Evolutionary conservation across 495 filamentous ascomycete species (phyloP), one percentile per base, ranked within the genome.

Genomic region (Halenospora varia): DNA sequence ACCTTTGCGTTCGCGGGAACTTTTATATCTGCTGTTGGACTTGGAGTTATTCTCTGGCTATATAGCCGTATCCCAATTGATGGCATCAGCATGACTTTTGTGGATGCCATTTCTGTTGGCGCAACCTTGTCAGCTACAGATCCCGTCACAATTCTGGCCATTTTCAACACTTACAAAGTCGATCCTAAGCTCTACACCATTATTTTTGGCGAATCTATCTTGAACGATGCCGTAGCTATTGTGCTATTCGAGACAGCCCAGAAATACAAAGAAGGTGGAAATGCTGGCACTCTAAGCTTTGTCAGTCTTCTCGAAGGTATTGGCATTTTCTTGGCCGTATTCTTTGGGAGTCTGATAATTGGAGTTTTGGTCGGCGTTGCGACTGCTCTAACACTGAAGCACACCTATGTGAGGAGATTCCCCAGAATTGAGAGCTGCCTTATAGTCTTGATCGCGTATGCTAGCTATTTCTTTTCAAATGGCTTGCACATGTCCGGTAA

Each of bases 1-100:
- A 96, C 94, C n/a, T 98, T 98, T 69, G 94, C 94, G 10, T 98
- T 98, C 63, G 92, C 89, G 46, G 94, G 95, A 11, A 97, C 94
- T 13, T 96, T 97, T 69, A 93, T 98, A 56, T 97, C 95, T 26
- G 95, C 94, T 48, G 81, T 97, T 25, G 93, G 96, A 24, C 84
- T 97, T 20, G 94, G 91, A 13, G 69, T 90, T 42, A 83, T 98
- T 46, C 75, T 97, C 45, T 98, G 80, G 74, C 68, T 96, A 3
- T 97, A 95, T 82, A 92, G 92, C 2, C 81, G 84, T 48, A 87
- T 97, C 61, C 88, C 90, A 19, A 75, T 96, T 39, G 91, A 94
- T 71, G 87, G 88, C 0, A 73, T 97, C 58, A 82, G 89, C 39
- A 88, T 97, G 66, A 82, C 82, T 10, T 96, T 96, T 64, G 88